A percentile compares a stretch with the other conserved stretches of the same genome.
Evolutionary conservation across 768 basidiomycete species (phyloP).

Genomic region (Leccinum broughii): DNA sequence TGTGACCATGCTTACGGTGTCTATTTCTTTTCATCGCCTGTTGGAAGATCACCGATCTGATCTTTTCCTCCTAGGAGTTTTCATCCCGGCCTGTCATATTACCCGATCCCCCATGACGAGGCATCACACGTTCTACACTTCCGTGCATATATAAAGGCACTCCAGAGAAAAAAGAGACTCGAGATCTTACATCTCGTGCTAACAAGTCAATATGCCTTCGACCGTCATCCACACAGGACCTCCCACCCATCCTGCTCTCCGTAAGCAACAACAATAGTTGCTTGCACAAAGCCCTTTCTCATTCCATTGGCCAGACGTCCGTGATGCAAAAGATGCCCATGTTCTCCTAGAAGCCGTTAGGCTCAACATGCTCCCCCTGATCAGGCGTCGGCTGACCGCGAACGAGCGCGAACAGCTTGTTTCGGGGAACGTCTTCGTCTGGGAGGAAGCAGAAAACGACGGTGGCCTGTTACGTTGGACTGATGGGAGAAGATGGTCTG

Average conservation of each 20-base stretch:
- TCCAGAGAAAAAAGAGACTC: constrained; percentile 2
- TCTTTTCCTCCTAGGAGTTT: constrained; percentile 17
- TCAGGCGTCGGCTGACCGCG: constrained; percentile 67
- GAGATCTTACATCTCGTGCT: constrained; percentile 7
- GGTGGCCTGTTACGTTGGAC: constrained; percentile 74
- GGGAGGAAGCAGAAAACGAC: constrained; percentile 81
- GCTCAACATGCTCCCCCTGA: constrained; percentile 65
- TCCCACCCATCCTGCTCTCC: constrained; percentile 33
- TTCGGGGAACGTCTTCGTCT: constrained; percentile 81
- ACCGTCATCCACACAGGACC: constrained; percentile 23
- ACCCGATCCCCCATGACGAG: constrained; percentile 17
- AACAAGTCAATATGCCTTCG: constrained; percentile 17
- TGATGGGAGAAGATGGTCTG: constrained; percentile 75
- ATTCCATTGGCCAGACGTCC: constrained; percentile 51
- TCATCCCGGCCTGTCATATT: constrained; percentile 18
- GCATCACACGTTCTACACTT: constrained; percentile 19
- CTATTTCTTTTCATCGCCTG: constrained; percentile 21
- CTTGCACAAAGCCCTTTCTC: not conserved
- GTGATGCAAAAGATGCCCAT: constrained; percentile 80
- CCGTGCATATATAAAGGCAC: constrained; percentile 30
- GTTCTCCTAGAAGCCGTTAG: constrained; percentile 76
- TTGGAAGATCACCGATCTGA: constrained; percentile 24
- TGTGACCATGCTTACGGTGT: constrained; percentile 11
- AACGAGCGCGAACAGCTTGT: constrained; percentile 67
- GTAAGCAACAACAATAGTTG: constrained; percentile 30